Evolutionary conservation across 805 yeast genomes (phyloP), one percentile per base, ranked within the genome.

Genomic region (Wickerhamomyces ciferrii): DNA sequence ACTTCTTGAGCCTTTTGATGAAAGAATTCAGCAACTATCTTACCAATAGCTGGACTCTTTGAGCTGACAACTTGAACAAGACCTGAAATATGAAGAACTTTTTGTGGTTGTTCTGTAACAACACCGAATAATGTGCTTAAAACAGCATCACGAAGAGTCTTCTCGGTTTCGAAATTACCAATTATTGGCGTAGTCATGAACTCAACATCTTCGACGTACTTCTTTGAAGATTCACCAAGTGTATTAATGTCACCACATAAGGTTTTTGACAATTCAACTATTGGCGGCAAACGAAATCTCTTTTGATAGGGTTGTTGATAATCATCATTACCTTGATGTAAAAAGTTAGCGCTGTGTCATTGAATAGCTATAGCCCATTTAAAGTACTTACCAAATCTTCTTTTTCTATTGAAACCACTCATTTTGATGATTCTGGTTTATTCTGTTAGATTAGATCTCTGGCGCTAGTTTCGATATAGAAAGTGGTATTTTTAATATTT

Each of bases 91-190:
- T 83, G 76, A 14, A 83, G 79, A 48, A 84, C 77, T 62, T 91
- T 94, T 52, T 91, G 96, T 0, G 99, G 98, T 64, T 92, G 97
- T 64, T 94, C 98, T 25, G 78, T 66, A 11, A 84, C 72, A 39
- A 87, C 76, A 2, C 96, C 87, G 45, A 76, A 75, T 23, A 90
- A 59, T 2, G 87, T 85, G 42, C 75, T 72, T 48, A 87, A 66
- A 19, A 87, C 68, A 3, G 84, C 78, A 31, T 66, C 67, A 48
- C 87, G 72, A 51, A 84, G 77, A 43, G 72, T 72, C 48, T 78
- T 82, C 46, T 83, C 83, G 51, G 72, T 75, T 52, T 78, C 87
- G 56, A 81, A 78, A 55, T 82, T 87, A 32, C 78, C 78, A 37
- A 77, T 78, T 38, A 84, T 80, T 1, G 87, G 86, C 45, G 75